These are phyloP conservation scores for Thalassiosira delicatula DNA, from an alignment of 352 stramenopile species.

Conservation along the genomic window DNA sequence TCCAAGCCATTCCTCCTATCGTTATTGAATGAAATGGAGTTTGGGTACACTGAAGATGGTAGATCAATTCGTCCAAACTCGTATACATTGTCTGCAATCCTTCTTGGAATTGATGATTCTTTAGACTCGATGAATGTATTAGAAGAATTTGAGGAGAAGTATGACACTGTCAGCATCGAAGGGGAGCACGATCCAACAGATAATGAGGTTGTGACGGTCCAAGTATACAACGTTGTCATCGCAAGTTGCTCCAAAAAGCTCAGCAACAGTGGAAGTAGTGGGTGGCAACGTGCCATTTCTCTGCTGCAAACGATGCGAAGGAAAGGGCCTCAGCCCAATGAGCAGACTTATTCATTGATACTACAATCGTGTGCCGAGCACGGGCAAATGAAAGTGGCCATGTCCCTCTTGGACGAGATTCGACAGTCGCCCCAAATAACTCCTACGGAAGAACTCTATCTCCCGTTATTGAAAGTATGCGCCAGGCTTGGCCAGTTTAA, in stretches of 20 bases:
- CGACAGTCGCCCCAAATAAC: conserved; percentile 24
- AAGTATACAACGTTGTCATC: conserved; percentile 71
- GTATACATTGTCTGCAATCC: conserved; percentile 53
- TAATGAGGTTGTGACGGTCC: conserved; percentile 40
- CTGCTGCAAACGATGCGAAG: conserved; percentile 64
- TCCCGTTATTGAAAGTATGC: conserved; percentile 60
- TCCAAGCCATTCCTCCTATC: conserved; percentile 44
- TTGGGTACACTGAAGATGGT: conserved; percentile 19
- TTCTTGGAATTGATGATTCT: conserved; percentile 55
- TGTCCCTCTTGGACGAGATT: conserved; percentile 64
- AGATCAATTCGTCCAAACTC: conserved; percentile 45
- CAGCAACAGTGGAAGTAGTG: conserved; percentile 27
- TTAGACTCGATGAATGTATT: conserved; percentile 38
- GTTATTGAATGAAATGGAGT: conserved; percentile 56
- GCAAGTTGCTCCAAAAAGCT: conserved; percentile 10
- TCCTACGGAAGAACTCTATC: conserved; percentile 14
- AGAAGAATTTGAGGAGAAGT: conserved; percentile 48
- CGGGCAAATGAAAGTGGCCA: conserved; percentile 55
- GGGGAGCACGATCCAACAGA: not conserved
- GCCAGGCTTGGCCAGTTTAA: conserved; percentile 49
- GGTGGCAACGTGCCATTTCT: conserved; percentile 66
- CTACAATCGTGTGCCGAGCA: conserved; percentile 52
- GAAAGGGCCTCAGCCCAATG: conserved; percentile 55
- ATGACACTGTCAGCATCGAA: too few species aligned
- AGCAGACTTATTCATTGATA: conserved; percentile 63